Conservation (phyloP, 148 eudicot genomes). For the Chenopodium quinoa region DNA sequence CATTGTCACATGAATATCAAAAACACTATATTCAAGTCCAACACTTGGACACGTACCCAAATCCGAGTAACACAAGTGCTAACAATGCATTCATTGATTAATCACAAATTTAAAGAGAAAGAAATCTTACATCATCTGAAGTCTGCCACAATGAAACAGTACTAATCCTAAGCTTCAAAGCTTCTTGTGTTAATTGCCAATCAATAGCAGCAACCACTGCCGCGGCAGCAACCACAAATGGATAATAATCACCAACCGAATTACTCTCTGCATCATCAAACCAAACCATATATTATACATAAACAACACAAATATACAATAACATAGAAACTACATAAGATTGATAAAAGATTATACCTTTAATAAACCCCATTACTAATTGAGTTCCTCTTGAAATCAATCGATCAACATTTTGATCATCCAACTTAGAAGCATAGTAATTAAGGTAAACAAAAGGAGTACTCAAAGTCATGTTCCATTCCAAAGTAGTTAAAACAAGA, state of each 20-base stretch:
- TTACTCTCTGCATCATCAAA: constrained; percentile 42
- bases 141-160: constrained; percentile 39
- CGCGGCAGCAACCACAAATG: constrained; percentile 52
- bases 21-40: neutral
- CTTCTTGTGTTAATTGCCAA: constrained; percentile 35
- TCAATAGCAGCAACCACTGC: constrained; percentile 55
- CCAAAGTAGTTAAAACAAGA: constrained; percentile 45
- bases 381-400: constrained; percentile 32
- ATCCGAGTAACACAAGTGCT: neutral
- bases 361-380: constrained; percentile 33
- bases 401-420: constrained; percentile 17
- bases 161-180: constrained; percentile 35
- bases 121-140: constrained; percentile 36
- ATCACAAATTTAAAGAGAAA: neutral
- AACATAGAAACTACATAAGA: too few relatives aligned
- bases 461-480: constrained; percentile 46
- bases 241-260: constrained; percentile 36
- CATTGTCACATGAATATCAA: too few relatives aligned
- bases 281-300: neutral
- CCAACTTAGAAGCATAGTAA: constrained; percentile 37
- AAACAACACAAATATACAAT: too few relatives aligned
- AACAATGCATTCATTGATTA: neutral
- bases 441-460: constrained; percentile 56
- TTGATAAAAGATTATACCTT: constrained; percentile 31
- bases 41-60: neutral